A percentile compares a stretch with the other conserved stretches of the same genome.
Evolutionary conservation across 192 early-diverging fungal genomes (phyloP).

Genomic region (Backusella mclennaniae): DNA sequence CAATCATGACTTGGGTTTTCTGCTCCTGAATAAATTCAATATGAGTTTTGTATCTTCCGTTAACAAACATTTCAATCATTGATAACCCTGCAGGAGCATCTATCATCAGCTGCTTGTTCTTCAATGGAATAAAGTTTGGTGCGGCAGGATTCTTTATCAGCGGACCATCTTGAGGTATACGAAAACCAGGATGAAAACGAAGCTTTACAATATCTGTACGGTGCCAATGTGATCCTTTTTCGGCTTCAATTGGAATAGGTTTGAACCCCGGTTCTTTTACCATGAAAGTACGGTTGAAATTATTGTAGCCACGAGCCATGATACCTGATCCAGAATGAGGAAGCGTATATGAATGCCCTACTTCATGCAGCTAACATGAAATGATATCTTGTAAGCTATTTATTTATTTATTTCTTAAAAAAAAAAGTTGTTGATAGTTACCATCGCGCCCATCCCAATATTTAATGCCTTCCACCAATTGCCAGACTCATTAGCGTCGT

Average conservation of each 20-base stretch:
- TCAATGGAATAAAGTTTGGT: conserved; percentile 30
- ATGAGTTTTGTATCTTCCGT: conserved; percentile 44
- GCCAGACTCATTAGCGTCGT: conserved; percentile 60
- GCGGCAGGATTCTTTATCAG: neutral
- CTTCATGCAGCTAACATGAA: conserved; percentile 54
- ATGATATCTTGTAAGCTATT: neutral
- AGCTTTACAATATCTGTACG: conserved; percentile 58
- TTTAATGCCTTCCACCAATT: conserved; percentile 62
- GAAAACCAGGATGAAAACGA: conserved; percentile 56
- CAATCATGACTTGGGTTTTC: neutral
- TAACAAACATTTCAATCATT: conserved; percentile 57
- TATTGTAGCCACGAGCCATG: conserved; percentile 65
- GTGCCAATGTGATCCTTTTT: conserved; percentile 68
- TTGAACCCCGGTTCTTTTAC: conserved; percentile 48
- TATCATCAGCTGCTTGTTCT: conserved; percentile 36
- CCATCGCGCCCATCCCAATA: conserved; percentile 70
- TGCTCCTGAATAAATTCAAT: conserved; percentile 51
- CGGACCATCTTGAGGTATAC: conserved; percentile 46
- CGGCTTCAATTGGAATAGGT: conserved; percentile 50
- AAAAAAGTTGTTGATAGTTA: neutral
- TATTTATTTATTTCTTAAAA: too few relatives aligned
- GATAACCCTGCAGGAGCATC: conserved; percentile 48
- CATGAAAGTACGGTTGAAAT: conserved; percentile 68
- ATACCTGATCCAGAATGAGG: conserved; percentile 50
- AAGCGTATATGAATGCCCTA: conserved; percentile 61